A percentile compares a stretch with the other conserved stretches of the same genome.
Evolutionary conservation across 2,329 filamentous ascomycete genomes (phyloP).

Genomic region (Stagonosporopsis chrysanthemi): DNA sequence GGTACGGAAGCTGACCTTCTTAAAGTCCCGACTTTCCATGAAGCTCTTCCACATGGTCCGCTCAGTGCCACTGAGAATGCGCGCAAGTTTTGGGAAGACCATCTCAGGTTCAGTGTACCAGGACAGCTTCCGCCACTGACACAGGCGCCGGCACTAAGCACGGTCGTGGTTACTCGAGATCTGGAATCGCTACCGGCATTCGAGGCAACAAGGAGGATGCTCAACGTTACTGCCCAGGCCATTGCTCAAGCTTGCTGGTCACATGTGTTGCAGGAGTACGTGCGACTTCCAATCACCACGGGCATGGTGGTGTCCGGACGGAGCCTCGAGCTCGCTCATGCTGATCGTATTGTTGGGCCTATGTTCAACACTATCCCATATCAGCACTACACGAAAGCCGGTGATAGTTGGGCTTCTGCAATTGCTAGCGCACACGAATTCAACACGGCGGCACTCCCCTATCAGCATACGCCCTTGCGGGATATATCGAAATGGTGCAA

Average conservation of each 20-base stretch:
- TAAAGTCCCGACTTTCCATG: slow-evolving; percentile 66
- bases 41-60: slow-evolving; percentile 74
- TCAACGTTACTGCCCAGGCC: slow-evolving; percentile 80
- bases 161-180: slow-evolving; percentile 37
- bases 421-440: slow-evolving; percentile 73
- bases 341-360: slow-evolving; percentile 76
- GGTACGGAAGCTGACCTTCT: slow-evolving; percentile 27
- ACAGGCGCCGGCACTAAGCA: slow-evolving; percentile 25
- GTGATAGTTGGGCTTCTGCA: slow-evolving; percentile 66
- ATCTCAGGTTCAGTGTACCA: slow-evolving; percentile 55
- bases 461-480: slow-evolving; percentile 80
- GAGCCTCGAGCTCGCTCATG: slow-evolving; percentile 70
- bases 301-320: slow-evolving; percentile 84
- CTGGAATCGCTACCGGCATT: slow-evolving; percentile 58
- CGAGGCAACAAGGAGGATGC: slow-evolving; percentile 58
- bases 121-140: slow-evolving; percentile 39
- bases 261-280: slow-evolving; percentile 64
- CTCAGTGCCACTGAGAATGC: slow-evolving; percentile 60
- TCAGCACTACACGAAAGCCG: slow-evolving; percentile 55
- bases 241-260: slow-evolving; percentile 79
- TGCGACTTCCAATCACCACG: slow-evolving; percentile 61
- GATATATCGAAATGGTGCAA: slow-evolving; percentile 82
- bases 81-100: slow-evolving; percentile 71
- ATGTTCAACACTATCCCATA: slow-evolving; percentile 91
- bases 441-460: slow-evolving; percentile 71